A percentile compares a stretch with the other conserved stretches of the same genome.
These are phyloP conservation scores for Haematococcus lacustris DNA, from an alignment of 139 green algal species.

Conservation along the genomic window DNA sequence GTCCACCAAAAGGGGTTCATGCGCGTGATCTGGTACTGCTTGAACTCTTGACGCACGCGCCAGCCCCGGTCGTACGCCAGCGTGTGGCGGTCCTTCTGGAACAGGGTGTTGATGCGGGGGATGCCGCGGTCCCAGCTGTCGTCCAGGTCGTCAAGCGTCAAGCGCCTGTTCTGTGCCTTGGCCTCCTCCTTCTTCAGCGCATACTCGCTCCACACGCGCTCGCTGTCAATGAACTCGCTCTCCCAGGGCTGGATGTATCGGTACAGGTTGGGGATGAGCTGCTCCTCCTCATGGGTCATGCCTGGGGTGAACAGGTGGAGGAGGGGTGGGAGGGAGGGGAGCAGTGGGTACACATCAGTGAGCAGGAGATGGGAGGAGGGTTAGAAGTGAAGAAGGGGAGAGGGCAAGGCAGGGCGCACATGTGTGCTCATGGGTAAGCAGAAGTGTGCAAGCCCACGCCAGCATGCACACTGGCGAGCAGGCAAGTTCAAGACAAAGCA, in stretches of 20 bases:
- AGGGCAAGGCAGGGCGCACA: no score
- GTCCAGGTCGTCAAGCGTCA: conserved; percentile 91
- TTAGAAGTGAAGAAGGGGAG: no score
- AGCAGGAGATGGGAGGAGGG: no score
- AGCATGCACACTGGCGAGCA: no score
- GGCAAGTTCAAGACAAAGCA: no score
- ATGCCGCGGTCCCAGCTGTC: conserved; percentile 98
- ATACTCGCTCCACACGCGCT: conserved; percentile 99
- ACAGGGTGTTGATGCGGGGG: conserved; percentile 99
- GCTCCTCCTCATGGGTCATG: conserved; percentile 98
- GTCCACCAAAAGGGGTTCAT: conserved; percentile 99
- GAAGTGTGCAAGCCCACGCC: no score
- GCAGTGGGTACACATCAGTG: no score
- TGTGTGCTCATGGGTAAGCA: no score
- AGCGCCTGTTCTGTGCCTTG: conserved; percentile 55
- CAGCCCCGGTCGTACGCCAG: conserved; percentile 98
- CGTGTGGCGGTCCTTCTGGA: conserved; percentile 96
- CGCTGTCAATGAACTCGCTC: conserved; percentile 93
- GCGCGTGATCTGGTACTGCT: conserved; percentile 79
- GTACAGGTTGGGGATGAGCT: conserved; percentile 99
- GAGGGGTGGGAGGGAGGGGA: no score
- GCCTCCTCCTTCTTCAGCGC: conserved; percentile 88
- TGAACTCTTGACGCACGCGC: conserved; percentile 95
- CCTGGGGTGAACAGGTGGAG: no score
- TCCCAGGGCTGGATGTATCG: conserved; percentile 89